A percentile compares a stretch with the other conserved stretches of the same genome.
phyloP scores from a whole-genome alignment of 345 rosid species.

The Luvunga scandens region DNA sequence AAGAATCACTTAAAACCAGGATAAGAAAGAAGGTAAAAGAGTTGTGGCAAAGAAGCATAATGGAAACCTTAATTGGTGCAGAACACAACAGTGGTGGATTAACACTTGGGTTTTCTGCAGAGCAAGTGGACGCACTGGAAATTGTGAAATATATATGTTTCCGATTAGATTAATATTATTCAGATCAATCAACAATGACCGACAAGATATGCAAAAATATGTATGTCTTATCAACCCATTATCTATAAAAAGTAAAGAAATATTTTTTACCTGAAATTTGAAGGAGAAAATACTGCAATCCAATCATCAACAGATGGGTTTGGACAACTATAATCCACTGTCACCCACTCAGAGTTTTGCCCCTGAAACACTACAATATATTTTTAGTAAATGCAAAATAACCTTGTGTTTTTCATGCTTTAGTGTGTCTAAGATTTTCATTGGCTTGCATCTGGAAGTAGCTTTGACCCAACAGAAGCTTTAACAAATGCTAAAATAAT shows the following conservation, averaged over 20 bases:
- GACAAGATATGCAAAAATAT: neutral
- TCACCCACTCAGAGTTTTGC: conserved; percentile 51
- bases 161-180: neutral
- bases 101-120: conserved; percentile 37
- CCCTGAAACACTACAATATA: conserved; percentile 34
- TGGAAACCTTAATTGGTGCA: conserved; percentile 65
- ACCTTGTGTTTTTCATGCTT: neutral
- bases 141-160: conserved; percentile 1
- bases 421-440: neutral
- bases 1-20: neutral
- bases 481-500: neutral
- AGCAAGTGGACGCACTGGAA: conserved; percentile 58
- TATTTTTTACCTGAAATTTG: conserved; percentile 54
- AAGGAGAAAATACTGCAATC: conserved; percentile 81
- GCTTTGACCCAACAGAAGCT: neutral
- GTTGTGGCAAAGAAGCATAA: neutral
- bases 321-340: conserved; percentile 42
- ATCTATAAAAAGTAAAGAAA: neutral
- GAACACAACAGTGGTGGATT: conserved; percentile 53
- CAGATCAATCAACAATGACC: neutral
- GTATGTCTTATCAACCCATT: neutral
- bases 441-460: neutral
- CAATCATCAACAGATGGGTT: conserved; percentile 69
- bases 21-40: neutral
- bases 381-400: neutral